phyloP scores from a whole-genome alignment of 306 rosid genomes.

The Quercus suber region DNA sequence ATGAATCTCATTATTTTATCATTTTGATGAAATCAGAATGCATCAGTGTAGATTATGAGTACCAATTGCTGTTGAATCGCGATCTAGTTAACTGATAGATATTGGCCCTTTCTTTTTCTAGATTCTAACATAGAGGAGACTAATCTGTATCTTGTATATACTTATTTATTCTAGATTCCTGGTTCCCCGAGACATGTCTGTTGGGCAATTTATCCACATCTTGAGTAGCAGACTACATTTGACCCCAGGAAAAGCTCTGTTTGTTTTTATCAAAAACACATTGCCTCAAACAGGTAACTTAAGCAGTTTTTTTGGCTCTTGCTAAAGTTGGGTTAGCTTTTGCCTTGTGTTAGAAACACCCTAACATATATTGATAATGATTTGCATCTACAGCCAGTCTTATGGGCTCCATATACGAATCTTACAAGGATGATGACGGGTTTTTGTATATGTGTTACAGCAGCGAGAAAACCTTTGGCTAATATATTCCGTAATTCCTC shows the following conservation, averaged over 20 bases:
- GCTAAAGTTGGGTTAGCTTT: not conserved
- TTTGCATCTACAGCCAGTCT: constrained; percentile 35
- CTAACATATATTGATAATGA: constrained; percentile 17
- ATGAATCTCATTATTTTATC: not conserved
- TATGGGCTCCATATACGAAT: constrained; percentile 28
- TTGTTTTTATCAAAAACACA: constrained; percentile 74
- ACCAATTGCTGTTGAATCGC: not conserved
- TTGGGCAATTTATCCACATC: constrained; percentile 41
- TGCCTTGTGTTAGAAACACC: not conserved
- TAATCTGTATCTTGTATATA: not conserved
- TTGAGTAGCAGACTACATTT: constrained; percentile 65
- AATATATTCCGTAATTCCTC: constrained; percentile 9
- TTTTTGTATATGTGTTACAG: constrained; percentile 59
- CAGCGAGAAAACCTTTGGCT: constrained; percentile 57
- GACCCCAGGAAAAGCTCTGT: constrained; percentile 75
- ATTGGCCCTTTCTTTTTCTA: not conserved
- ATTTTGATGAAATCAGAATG: not conserved
- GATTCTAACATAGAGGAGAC: constrained; percentile 2
- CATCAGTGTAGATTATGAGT: not conserved
- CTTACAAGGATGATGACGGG: constrained; percentile 51
- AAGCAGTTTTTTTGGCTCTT: not conserved
- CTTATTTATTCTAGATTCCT: constrained; percentile 44
- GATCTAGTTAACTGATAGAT: not conserved
- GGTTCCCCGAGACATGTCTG: constrained; percentile 82
- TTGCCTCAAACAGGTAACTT: constrained; percentile 75